A percentile compares a stretch with the other conserved stretches of the same genome.
Conservation (phyloP, 2,329 filamentous ascomycete species). For the Calonectria pauciramosa region DNA sequence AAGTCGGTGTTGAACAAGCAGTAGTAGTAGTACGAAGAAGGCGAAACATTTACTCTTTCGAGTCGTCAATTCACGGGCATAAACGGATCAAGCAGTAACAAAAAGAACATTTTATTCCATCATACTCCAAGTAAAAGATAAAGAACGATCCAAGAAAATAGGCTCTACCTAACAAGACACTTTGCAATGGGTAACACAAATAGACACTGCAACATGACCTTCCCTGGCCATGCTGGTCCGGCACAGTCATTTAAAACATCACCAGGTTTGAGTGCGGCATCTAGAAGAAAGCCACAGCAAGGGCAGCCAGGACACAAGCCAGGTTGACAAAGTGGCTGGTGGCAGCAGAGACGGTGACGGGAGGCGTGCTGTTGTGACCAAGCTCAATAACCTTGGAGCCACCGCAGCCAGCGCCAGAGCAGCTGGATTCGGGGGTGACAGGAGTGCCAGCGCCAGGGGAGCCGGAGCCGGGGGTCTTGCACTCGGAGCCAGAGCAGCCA, state of each 20-base stretch:
- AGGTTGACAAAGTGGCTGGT: constrained; percentile 19
- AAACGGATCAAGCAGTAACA: neutral
- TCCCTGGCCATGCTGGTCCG: neutral
- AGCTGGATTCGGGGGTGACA: constrained; percentile 1
- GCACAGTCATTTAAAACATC: neutral
- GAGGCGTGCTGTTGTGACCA: constrained; percentile 3
- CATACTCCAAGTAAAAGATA: neutral
- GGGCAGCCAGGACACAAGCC: neutral
- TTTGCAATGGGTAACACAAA: neutral
- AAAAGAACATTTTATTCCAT: neutral
- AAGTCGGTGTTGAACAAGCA: neutral
- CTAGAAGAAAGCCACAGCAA: neutral
- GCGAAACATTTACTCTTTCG: neutral
- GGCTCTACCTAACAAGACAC: constrained; percentile 1
- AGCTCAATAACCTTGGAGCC: neutral
- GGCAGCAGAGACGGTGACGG: constrained; percentile 34
- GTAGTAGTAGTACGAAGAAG: no score
- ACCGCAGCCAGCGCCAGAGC: constrained; percentile 4
- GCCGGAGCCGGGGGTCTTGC: neutral
- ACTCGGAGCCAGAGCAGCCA: neutral
- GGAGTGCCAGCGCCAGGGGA: neutral
- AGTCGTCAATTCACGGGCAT: neutral
- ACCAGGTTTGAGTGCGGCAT: neutral
- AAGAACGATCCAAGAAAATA: neutral
- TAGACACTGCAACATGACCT: neutral